Percentiles rank a stretch among this genome's conserved stretches.
phyloP scores from a whole-genome alignment of 768 basidiomycete species.

The Mycena olivaceomarginata region DNA sequence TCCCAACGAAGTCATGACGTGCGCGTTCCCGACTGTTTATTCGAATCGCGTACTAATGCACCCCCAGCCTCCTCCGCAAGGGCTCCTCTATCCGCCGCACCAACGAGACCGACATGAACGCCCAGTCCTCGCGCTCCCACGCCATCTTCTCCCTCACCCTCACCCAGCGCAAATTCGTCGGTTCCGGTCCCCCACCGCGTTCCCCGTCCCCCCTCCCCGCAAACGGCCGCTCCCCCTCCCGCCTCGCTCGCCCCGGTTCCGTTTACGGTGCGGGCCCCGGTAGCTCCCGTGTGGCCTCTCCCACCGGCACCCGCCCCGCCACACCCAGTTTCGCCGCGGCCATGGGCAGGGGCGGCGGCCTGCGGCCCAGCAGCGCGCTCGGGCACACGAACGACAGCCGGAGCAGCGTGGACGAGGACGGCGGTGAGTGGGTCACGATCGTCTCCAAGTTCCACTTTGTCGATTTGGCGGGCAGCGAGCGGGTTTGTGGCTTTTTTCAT shows the following conservation, averaged over 20 bases:
- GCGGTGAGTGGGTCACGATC: constrained; percentile 92
- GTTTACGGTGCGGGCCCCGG: constrained; percentile 69
- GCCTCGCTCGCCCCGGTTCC: constrained; percentile 90
- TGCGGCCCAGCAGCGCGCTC: constrained; percentile 89
- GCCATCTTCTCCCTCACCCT: constrained; percentile 98
- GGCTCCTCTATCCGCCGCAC: constrained; percentile 95
- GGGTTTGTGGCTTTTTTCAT: constrained; percentile 71
- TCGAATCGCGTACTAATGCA: constrained; percentile 37
- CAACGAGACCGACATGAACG: constrained; percentile 99
- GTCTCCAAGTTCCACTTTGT: constrained; percentile 99
- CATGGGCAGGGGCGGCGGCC: constrained; percentile 78
- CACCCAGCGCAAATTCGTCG: constrained; percentile 91
- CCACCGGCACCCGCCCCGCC: constrained; percentile 84
- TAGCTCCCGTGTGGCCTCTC: constrained; percentile 80
- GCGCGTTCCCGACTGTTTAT: constrained; percentile 57
- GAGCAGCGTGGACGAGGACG: constrained; percentile 72
- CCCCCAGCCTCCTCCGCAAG: constrained; percentile 86
- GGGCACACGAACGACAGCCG: constrained; percentile 76
- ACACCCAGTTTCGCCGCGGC: constrained; percentile 89
- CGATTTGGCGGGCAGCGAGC: constrained; percentile 96
- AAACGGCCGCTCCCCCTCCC: constrained; percentile 83
- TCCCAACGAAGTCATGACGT: constrained; percentile 94
- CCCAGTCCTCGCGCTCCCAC: constrained; percentile 97
- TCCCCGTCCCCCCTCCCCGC: constrained; percentile 88
- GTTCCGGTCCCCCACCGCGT: constrained; percentile 80